Conservation (phyloP, 2,329 filamentous ascomycete species). For the Trichoderma koningii region DNA sequence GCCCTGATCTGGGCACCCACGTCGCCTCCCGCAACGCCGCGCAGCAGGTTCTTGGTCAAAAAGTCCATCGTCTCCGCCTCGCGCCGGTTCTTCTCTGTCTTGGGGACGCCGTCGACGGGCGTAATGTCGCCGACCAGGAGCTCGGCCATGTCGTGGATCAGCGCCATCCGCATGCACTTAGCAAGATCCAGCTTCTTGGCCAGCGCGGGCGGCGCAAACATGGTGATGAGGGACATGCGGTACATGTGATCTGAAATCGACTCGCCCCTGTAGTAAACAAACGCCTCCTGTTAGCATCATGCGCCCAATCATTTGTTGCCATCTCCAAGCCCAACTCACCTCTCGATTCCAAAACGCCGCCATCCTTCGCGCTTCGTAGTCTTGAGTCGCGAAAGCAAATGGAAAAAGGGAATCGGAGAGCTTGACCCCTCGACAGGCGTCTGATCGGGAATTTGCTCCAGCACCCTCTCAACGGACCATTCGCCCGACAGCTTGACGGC, state of each 20-base stretch:
- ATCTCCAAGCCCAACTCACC: slow-evolving; percentile 42
- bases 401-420: slow-evolving; percentile 89
- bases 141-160: slow-evolving; percentile 98
- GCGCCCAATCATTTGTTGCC: too few relatives aligned
- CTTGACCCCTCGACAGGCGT: slow-evolving; percentile 60
- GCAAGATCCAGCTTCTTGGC: slow-evolving; percentile 71
- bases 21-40: slow-evolving; percentile 69
- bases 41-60: slow-evolving; percentile 72
- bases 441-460: slow-evolving; percentile 61
- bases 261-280: slow-evolving; percentile 61
- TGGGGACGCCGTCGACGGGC: slow-evolving; percentile 81
- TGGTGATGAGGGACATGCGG: slow-evolving; percentile 94
- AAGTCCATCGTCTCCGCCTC: slow-evolving; percentile 93
- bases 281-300: background rate
- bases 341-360: slow-evolving; percentile 78
- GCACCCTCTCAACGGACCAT: slow-evolving; percentile 63
- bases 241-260: slow-evolving; percentile 99
- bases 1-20: slow-evolving; percentile 71
- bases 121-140: slow-evolving; percentile 95
- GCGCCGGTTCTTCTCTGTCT: slow-evolving; percentile 84
- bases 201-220: slow-evolving; percentile 81
- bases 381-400: slow-evolving; percentile 90
- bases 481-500: slow-evolving; percentile 46
- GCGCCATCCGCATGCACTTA: slow-evolving; percentile 90
- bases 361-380: slow-evolving; percentile 96